A percentile compares a stretch with the other conserved stretches of the same genome.
These are phyloP conservation scores for Leptodermis oblonga DNA, from an alignment of 257 asterid species.

Conservation along the genomic window DNA sequence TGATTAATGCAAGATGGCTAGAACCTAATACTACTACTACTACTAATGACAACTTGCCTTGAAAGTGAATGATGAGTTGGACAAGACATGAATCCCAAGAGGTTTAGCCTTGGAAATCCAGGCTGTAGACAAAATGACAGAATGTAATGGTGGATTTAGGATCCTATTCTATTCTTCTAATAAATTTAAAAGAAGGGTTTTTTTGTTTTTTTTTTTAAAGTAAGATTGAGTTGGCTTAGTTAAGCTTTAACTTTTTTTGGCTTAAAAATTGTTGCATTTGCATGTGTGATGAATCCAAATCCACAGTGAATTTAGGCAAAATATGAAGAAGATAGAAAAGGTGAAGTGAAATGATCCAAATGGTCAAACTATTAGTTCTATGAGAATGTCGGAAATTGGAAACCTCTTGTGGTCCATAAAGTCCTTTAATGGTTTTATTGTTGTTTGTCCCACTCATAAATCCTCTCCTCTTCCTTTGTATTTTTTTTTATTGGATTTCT, in stretches of 20 bases:
- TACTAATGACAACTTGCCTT: too few relatives aligned
- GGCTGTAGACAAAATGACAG: conserved; percentile 12
- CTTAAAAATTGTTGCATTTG: too few relatives aligned
- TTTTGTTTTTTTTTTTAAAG: too few relatives aligned
- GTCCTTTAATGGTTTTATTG: conserved; percentile 4
- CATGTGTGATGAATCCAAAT: conserved; percentile 2
- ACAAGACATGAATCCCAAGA: conserved; percentile 9
- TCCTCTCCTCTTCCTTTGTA: too few relatives aligned
- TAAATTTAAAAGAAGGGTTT: background rate
- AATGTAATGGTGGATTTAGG: background rate
- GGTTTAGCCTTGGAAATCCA: conserved; percentile 9
- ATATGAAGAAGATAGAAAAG: too few relatives aligned
- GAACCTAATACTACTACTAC: too few relatives aligned
- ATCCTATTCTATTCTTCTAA: conserved; percentile 1
- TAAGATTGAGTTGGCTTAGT: conserved; percentile 1
- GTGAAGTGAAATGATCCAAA: background rate
- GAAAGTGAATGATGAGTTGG: too few relatives aligned
- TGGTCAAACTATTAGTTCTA: conserved; percentile 8
- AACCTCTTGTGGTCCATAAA: conserved; percentile 10
- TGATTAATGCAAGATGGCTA: too few relatives aligned
- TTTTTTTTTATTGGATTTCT: too few relatives aligned
- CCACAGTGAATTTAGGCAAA: background rate
- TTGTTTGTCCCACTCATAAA: conserved; percentile 1
- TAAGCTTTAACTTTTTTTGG: background rate
- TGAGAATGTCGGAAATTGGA: conserved; percentile 16